Base-by-base conservation (phyloP, 306 rosid genomes). In the Datisca glomerata region DNA sequence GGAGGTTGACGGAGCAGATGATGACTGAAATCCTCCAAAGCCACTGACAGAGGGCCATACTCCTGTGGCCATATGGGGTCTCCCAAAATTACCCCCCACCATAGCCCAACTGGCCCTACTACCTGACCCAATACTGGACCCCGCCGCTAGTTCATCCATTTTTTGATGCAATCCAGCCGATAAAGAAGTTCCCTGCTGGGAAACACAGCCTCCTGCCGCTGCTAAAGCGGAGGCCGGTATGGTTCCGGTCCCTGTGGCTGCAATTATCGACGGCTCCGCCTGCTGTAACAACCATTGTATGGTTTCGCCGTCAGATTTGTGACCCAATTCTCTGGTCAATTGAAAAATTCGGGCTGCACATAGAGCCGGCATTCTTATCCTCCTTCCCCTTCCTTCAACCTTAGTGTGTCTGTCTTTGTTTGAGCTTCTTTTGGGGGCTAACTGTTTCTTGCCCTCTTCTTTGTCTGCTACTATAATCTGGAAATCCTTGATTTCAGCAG, bases 281-380 rank as follows among this genome's bases (percentile, higher is more conserved):
- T 84, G 95, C 55, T 84, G 95, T 0, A 84, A 47, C 2, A 89
- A 79, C 98, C 98, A 89, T 76, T 89, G 98, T 38, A 89, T 89
- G 21, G 97, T 83, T 58, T 89, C 97, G 1, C 97, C 97, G 36
- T 89, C 97, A 16, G 97, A 89, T 73, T 89, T 89, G 74, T 89
- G 95, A 41, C 95, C 95, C 65, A 89, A 64, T 73, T 89, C 97
- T 28, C 93, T 61, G 25, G 97, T 89, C 57, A 89, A 63, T 57
- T 89, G 97, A 38, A 89, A 89, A 40, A 89, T 83, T 52, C 97
- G 64, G 0, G 97, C 97, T 6, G 97, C 97, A 52, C 97, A 89
- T 0, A 89, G 42, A 23, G 97, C 97, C 1, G 97, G 97, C 94
- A 89, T 89, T 75, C 97, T 68, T 65, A 89, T 89, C 56, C 97